These are phyloP conservation scores for Suhomyces terraborum DNA, from an alignment of 1,139 yeast species.

Conservation along the genomic window DNA sequence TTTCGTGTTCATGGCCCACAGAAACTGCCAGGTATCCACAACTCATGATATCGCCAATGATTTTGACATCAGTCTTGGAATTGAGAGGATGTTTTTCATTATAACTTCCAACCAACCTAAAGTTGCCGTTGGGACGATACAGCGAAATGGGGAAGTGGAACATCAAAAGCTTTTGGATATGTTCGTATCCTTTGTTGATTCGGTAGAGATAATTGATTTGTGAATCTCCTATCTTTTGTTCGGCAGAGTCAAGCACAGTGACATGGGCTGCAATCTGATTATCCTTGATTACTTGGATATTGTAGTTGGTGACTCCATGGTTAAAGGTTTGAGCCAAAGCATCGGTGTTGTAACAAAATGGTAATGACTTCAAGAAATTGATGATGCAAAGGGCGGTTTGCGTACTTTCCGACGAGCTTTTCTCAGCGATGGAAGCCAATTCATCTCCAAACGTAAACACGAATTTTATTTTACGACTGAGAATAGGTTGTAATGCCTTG, in stretches of 20 bases:
- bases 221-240: conserved; percentile 30
- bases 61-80: conserved; percentile 35
- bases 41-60: conserved; percentile 39
- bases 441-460: conserved; percentile 46
- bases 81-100: conserved; percentile 46
- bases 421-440: conserved; percentile 9
- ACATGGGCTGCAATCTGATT: conserved; percentile 28
- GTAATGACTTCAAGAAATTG: conserved; percentile 34
- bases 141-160: conserved; percentile 56
- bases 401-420: not conserved
- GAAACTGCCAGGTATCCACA: conserved; percentile 47
- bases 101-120: conserved; percentile 51
- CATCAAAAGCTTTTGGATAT: conserved; percentile 39
- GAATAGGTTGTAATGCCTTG: conserved; percentile 39
- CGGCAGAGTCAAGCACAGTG: conserved; percentile 39
- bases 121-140: conserved; percentile 51
- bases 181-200: conserved; percentile 7
- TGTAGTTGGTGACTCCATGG: conserved; percentile 43
- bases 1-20: conserved; percentile 59
- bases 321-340: conserved; percentile 18
- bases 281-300: conserved; percentile 26
- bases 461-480: conserved; percentile 34
- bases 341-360: conserved; percentile 39
- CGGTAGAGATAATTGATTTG: conserved; percentile 30
- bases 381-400: conserved; percentile 15